Percentiles rank a stretch among this genome's conserved stretches.
phyloP scores from a whole-genome alignment of 192 early-diverging fungal genomes.

The Coemansia sp. region DNA sequence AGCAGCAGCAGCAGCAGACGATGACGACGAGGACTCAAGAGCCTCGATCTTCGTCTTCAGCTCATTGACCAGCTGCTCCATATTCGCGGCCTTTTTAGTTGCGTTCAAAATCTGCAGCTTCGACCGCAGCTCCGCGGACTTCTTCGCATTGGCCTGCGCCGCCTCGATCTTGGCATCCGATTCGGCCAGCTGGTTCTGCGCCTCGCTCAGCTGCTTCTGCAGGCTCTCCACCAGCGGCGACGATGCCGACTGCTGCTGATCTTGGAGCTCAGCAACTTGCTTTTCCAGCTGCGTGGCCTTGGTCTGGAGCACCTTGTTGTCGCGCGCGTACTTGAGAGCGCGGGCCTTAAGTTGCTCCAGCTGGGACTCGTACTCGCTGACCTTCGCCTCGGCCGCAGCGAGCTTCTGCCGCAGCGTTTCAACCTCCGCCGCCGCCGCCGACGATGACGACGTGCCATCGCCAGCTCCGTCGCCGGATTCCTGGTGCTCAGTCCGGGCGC shows the following conservation, averaged over 20 bases:
- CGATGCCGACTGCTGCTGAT: neutral
- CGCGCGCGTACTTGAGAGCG: constrained; percentile 35
- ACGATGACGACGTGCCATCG: constrained; percentile 3
- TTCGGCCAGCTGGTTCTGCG: constrained; percentile 44
- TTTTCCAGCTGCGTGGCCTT: constrained; percentile 32
- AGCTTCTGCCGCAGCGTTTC: constrained; percentile 59
- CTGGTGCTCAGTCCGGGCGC: constrained; percentile 2
- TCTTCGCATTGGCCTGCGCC: constrained; percentile 35
- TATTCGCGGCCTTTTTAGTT: constrained; percentile 46
- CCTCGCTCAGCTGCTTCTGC: constrained; percentile 41
- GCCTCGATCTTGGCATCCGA: constrained; percentile 43
- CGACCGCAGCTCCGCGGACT: constrained; percentile 51
- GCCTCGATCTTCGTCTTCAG: constrained; percentile 26
- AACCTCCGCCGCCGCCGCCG: constrained; percentile 19
- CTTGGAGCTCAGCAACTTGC: constrained; percentile 15
- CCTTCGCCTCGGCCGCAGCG: constrained; percentile 38
- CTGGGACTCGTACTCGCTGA: constrained; percentile 35
- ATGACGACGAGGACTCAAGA: neutral
- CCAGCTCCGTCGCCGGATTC: constrained; percentile 7
- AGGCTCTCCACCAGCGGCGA: constrained; percentile 13
- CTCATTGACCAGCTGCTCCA: constrained; percentile 41
- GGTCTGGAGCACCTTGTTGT: constrained; percentile 46
- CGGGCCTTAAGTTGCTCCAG: constrained; percentile 44
- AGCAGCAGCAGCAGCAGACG: neutral
- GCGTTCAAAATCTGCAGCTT: constrained; percentile 51